Base-by-base conservation (phyloP, 2,329 filamentous ascomycete genomes). In the Calonectria ilicicola region DNA sequence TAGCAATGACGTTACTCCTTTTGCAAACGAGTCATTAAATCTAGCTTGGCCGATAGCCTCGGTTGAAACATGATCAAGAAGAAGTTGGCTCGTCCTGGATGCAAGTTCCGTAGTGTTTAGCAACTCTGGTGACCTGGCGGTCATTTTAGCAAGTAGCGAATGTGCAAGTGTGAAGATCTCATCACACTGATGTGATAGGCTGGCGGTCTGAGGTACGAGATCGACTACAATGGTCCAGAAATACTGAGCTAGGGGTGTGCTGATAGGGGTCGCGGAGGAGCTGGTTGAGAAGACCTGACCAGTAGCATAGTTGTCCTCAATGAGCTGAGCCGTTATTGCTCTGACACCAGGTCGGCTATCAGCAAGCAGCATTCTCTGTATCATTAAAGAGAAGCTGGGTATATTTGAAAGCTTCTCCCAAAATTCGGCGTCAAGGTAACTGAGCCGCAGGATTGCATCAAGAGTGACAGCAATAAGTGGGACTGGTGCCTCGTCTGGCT, bases 131-230 rank as follows among this genome's bases (percentile, higher is more conserved):
- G 70, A 74, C 35, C 64, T 65, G 3, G 38, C 56, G 6, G 68
- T 69, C 35, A 88, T 77, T 40, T 80, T 83, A 63, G 81, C 79
- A 40, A 89, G 82, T 21, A 90, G 79, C 5, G 79, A 78, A 23
- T 84, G 80, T 38, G 85, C 82, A 21, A 89, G 75, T 3, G 76
- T 74, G 65, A 91, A 86, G 19, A 88, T 78, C 62, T 90, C 87
- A 27, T 86, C 83, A 69, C 87, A 88, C 27, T 84, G 83, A 29
- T 67, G 69, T 35, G 83, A 81, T 65, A 80, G 75, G 6, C 44
- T 65, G 21, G 78, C 77, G 29, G 83, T 82, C 42, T 81, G 76
- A 10, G 82, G 79, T 19, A 87, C 75, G 10, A 85, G 80, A 32
- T 80, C 79, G 23, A 81, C 78, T 26, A 83, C 72, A 47, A 84